Evolutionary conservation across 1,139 yeast genomes (phyloP).

Genomic region (Kodamaea anthophila): DNA sequence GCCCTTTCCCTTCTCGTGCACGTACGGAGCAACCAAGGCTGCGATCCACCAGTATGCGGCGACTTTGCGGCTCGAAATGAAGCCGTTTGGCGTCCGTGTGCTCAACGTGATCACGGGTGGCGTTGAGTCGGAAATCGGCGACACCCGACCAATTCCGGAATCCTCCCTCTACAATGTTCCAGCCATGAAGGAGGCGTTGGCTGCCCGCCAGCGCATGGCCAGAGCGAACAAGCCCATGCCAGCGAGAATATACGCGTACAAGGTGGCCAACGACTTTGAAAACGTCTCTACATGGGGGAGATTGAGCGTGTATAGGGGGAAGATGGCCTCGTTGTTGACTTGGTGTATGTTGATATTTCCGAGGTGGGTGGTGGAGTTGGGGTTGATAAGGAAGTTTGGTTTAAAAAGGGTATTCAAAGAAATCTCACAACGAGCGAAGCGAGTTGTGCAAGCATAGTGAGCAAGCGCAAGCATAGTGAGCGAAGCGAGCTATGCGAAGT

Average conservation of each 20-base stretch:
- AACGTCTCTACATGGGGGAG: constrained; percentile 3
- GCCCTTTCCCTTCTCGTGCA: constrained; percentile 66
- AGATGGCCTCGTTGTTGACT: constrained; percentile 5
- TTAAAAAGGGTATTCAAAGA: too few relatives aligned
- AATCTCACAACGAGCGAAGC: too few relatives aligned
- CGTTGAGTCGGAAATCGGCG: constrained; percentile 57
- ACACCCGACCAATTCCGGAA: constrained; percentile 43
- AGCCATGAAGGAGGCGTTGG: constrained; percentile 44
- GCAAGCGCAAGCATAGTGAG: too few relatives aligned
- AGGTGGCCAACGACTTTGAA: constrained; percentile 47
- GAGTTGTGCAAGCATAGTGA: too few relatives aligned
- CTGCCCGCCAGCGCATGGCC: constrained; percentile 45
- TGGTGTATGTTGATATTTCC: constrained; percentile 4
- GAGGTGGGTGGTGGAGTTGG: constrained; percentile 2
- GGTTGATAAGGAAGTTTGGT: constrained; percentile 4
- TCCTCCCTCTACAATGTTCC: constrained; percentile 49
- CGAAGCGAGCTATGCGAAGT: too few relatives aligned
- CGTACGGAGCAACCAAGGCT: constrained; percentile 69
- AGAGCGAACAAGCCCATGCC: constrained; percentile 49
- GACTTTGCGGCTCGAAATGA: constrained; percentile 58
- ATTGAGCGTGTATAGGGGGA: constrained; percentile 6
- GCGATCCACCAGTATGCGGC: constrained; percentile 70
- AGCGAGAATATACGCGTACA: constrained; percentile 49
- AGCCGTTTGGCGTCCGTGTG: constrained; percentile 69
- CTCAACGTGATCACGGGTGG: constrained; percentile 65